These are phyloP conservation scores for Phytomonas sp. DNA, from an alignment of 208 protist species.

Conservation along the genomic window DNA sequence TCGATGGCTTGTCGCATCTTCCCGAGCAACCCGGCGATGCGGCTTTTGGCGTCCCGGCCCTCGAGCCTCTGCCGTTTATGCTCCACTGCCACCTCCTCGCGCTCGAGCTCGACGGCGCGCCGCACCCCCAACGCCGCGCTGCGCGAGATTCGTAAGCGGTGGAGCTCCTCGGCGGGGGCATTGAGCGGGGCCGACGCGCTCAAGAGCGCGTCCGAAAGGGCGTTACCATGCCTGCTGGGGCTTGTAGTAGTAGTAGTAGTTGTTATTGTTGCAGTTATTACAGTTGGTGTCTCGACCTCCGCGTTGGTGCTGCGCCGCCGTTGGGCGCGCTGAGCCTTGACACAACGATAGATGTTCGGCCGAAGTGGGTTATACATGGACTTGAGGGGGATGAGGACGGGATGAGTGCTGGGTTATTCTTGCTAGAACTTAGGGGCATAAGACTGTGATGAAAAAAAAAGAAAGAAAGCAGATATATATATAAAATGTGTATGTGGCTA, in stretches of 20 bases:
- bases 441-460: background rate
- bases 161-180: slow-evolving; percentile 67
- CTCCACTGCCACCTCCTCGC: slow-evolving; percentile 48
- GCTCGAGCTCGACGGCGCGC: slow-evolving; percentile 55
- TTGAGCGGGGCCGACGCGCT: slow-evolving; percentile 15
- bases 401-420: background rate
- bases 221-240: background rate
- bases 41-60: slow-evolving; percentile 45
- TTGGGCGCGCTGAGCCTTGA: background rate
- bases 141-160: slow-evolving; percentile 50
- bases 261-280: slow-evolving; percentile 1
- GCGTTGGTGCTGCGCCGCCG: background rate
- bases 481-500: background rate
- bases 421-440: background rate
- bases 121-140: slow-evolving; percentile 66
- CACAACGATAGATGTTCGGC: background rate
- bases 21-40: slow-evolving; percentile 50
- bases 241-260: no score
- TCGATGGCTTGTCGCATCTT: slow-evolving; percentile 27
- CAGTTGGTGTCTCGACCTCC: background rate
- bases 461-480: background rate
- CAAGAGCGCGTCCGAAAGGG: slow-evolving; percentile 5
- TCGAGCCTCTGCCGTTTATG: slow-evolving; percentile 46
- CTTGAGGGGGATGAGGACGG: background rate
- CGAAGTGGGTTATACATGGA: slow-evolving; percentile 1